Base-by-base conservation (phyloP, 768 basidiomycete species). In the Trametes gibbosa region DNA sequence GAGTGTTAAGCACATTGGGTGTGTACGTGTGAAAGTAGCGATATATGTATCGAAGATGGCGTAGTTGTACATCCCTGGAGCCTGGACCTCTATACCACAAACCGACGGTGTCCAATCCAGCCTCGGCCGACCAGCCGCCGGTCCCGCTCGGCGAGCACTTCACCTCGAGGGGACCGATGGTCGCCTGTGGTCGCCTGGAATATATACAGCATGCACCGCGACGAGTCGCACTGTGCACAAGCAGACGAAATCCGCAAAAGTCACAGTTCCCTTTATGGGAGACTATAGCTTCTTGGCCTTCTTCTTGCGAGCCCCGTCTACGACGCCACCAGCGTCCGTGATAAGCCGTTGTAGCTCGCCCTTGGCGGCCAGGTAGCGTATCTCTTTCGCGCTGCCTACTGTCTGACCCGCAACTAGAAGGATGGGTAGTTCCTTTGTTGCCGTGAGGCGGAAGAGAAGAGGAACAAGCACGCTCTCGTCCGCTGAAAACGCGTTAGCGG, bases 321-420 rank as follows among this genome's bases (percentile, higher is more conserved):
- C 71, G 52, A 80, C 76, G 12, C 81, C 85, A 51, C 89, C 89
- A 0, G 87, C 81, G n/a, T 74, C 71, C 12, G 72, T 68, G 42
- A 87, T 72, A 59, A 81, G 73, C 40, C 71, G 73, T 56, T 77
- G 70, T 37, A 92, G 76, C 56, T 84, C 76, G 41, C 84, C 86
- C 37, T 68, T 75, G 49, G 77, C 71, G 40, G 79, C 66, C 37
- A 88, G 72, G 47, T 67, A 76, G 40, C 79, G 78, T 61, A 91
- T 80, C 19, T 83, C 77, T 16, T 76, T 72, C 40, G 86, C 69
- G 23, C 63, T 57, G 50, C 66, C 71, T 16, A 88, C 73, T 16
- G 80, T 70, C 47, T 77, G 75, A 35, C 91, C 91, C 17, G 84
- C 86, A 45, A 93, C 70, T 52, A 93, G 75, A 5, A 92, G 78